Conservation (phyloP, 2,329 filamentous ascomycete genomes). For the Fusarium bulbicola region DNA sequence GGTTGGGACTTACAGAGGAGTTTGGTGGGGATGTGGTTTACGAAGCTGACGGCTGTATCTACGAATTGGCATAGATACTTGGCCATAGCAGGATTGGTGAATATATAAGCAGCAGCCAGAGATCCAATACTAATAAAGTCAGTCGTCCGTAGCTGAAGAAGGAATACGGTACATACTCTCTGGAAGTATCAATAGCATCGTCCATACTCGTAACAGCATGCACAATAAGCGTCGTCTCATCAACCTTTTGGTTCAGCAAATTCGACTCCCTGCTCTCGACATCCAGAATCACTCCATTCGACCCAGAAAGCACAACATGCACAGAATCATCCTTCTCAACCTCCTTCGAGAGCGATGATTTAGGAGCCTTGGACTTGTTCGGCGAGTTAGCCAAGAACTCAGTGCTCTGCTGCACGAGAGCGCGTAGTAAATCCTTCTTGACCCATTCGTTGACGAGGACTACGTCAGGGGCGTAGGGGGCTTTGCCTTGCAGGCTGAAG, state of each 20-base stretch:
- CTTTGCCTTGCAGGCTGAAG: conserved; percentile 25
- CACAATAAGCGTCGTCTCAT: conserved; percentile 11
- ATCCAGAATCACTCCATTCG: conserved; percentile 17
- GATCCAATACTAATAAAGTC: conserved; percentile 1
- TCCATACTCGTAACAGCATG: conserved; percentile 32
- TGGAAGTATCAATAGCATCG: conserved; percentile 14
- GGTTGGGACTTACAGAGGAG: background rate
- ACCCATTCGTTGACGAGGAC: conserved; percentile 37
- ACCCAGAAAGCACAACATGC: conserved; percentile 14
- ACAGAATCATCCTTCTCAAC: conserved; percentile 16
- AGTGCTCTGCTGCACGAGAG: conserved; percentile 23
- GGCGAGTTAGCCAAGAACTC: background rate
- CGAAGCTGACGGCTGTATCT: conserved; percentile 8
- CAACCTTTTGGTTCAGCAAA: conserved; percentile 8
- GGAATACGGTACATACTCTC: background rate
- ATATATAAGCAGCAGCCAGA: conserved; percentile 13
- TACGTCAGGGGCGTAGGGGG: conserved; percentile 33
- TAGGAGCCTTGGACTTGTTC: background rate
- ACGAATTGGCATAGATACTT: conserved; percentile 27
- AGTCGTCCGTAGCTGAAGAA: background rate
- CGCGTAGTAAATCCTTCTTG: conserved; percentile 32
- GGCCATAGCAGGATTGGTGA: conserved; percentile 17
- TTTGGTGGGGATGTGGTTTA: conserved; percentile 15
- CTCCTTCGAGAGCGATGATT: background rate
- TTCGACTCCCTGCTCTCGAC: conserved; percentile 8